Evolutionary conservation across 2,329 filamentous ascomycete genomes (phyloP), one percentile per base, ranked within the genome.

Genomic region (Didymella arachidicola): DNA sequence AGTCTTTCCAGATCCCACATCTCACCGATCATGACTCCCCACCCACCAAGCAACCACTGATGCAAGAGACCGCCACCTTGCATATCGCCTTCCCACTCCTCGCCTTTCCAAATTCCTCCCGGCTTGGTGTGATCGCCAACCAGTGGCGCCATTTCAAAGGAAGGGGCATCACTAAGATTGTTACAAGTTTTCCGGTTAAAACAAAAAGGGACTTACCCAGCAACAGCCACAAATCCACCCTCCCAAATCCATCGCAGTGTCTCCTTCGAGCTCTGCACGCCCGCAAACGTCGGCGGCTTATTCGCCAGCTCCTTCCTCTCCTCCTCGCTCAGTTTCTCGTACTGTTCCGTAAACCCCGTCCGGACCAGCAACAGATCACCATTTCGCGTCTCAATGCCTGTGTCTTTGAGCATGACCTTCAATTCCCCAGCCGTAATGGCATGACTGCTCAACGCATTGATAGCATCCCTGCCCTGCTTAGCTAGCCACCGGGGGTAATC

Each of bases 1-100:
- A 88, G 72, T 11, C 72, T 78, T 57, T 84, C 82, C 19, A 89
- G 72, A 63, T 78, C 77, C 60, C 72, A 77, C 75, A 78, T 73
- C 62, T 79, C 76, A 16, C 76, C 76, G 50, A 78, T 75, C 69
- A 74, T 76, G 1, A 76, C 68, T 10, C 72, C 73, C 73, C 73
- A 76, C 14, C 73, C 73, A 26, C 62, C 73, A 0, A 75, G 49
- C 36, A 69, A 48, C 71, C 71, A 74, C 57, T 76, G 73, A 53
- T 76, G 73, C 46, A 76, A 5, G 22, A 76, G 50, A 2, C 73
- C 72, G 7, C 73, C 73, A 10, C 71, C 72, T 49, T 76, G 73
- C 72, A 76, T 74, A 18, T 75, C 72, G 0, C 65, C 50, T 49
- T 76, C 73, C 73, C 73, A 76, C 16, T 53, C 32, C 46, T 76